Evolutionary conservation across 768 basidiomycete genomes (phyloP).

Genomic region (Hericium coralloides): DNA sequence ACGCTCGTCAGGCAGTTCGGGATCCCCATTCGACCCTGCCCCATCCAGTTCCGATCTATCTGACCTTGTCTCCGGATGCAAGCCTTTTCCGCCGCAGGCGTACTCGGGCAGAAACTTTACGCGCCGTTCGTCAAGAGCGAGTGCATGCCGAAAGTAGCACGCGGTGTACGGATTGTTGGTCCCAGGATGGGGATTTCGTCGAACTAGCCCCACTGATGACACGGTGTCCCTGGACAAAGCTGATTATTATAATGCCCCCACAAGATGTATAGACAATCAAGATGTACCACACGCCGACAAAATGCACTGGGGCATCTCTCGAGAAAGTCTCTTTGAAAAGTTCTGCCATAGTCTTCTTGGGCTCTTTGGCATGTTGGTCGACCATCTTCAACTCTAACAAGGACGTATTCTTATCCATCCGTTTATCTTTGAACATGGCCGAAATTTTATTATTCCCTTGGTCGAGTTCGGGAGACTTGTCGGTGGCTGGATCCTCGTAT

Average conservation of each 20-base stretch:
- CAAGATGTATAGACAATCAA: background rate
- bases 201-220: constrained; percentile 31
- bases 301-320: constrained; percentile 26
- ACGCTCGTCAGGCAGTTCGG: background rate
- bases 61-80: too few species aligned
- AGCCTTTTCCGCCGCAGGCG: constrained; percentile 16
- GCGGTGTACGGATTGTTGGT: constrained; percentile 22
- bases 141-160: constrained; percentile 35
- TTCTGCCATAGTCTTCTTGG: too few species aligned
- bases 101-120: constrained; percentile 40
- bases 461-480: constrained; percentile 22
- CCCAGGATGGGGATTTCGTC: constrained; percentile 22
- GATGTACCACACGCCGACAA: constrained; percentile 34
- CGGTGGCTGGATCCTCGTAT: background rate
- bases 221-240: constrained; percentile 32
- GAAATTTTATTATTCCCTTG: constrained; percentile 15
- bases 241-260: background rate
- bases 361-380: too few species aligned
- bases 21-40: background rate
- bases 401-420: too few species aligned
- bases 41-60: constrained; percentile 9
- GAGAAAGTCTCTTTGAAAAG: background rate
- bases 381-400: too few species aligned
- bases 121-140: constrained; percentile 37
- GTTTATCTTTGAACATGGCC: too few species aligned